These are phyloP conservation scores for Pleurotus djamor DNA, from an alignment of 768 basidiomycete species.

Conservation along the genomic window DNA sequence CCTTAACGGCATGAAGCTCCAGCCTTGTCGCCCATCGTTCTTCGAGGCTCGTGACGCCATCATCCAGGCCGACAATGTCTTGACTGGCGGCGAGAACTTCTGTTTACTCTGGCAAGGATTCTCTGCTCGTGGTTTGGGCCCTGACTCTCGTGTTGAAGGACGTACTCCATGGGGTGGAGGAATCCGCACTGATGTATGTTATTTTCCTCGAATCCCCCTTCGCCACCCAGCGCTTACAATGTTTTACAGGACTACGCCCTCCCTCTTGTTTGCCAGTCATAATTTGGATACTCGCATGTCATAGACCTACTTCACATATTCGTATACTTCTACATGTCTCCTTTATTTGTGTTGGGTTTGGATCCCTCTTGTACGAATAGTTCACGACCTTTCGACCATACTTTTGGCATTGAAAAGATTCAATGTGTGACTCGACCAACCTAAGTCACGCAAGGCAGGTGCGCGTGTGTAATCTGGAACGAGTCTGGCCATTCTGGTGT, in stretches of 20 bases:
- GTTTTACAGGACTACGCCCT: conserved; percentile 20
- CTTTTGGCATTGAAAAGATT: background rate
- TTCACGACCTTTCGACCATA: background rate
- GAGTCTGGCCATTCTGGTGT: too few species aligned
- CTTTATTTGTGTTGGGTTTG: background rate
- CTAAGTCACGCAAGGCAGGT: background rate
- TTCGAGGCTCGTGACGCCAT: conserved; percentile 90
- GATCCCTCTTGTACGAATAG: conserved; percentile 1
- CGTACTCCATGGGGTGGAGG: conserved; percentile 95
- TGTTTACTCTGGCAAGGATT: conserved; percentile 90
- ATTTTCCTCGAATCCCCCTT: too few species aligned
- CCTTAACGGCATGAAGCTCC: conserved; percentile 91
- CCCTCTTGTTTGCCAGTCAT: conserved; percentile 22
- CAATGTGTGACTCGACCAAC: background rate
- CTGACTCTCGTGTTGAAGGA: conserved; percentile 70
- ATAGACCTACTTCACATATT: background rate
- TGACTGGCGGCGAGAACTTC: conserved; percentile 92
- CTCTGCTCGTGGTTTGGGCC: conserved; percentile 76
- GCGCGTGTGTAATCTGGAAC: too few species aligned
- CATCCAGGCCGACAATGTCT: conserved; percentile 83
- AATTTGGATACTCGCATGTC: background rate
- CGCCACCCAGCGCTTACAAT: background rate
- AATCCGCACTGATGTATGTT: conserved; percentile 60
- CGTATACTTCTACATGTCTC: background rate
- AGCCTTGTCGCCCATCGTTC: conserved; percentile 89